phyloP scores from a whole-genome alignment of 345 rosid species.

The Eucalyptus regnans region DNA sequence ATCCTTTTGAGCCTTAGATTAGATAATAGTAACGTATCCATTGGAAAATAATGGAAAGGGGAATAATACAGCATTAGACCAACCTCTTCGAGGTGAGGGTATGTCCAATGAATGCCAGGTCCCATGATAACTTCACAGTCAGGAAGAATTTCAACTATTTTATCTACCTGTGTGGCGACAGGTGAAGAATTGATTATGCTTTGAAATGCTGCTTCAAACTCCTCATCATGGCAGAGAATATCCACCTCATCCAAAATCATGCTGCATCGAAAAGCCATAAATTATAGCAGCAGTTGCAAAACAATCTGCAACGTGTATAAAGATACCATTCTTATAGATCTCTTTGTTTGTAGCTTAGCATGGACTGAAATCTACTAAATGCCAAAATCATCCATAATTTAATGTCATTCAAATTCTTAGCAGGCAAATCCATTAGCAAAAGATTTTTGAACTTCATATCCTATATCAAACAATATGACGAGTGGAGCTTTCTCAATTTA shows the following conservation, averaged over 20 bases:
- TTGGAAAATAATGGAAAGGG: too few species aligned
- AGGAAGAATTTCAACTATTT: too few species aligned
- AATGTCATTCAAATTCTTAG: neutral
- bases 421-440: neutral
- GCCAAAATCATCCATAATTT: neutral
- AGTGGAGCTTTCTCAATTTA: neutral
- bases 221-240: slow-evolving; percentile 53
- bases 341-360: neutral
- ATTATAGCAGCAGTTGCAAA: neutral
- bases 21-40: too few species aligned
- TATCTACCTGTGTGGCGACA: too few species aligned
- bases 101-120: too few species aligned
- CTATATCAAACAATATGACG: neutral
- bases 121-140: too few species aligned
- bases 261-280: slow-evolving; percentile 21
- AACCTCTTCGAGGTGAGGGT: too few species aligned
- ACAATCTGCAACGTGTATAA: neutral
- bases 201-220: slow-evolving; percentile 67
- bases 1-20: too few species aligned
- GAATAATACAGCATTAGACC: too few species aligned
- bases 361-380: neutral
- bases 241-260: slow-evolving; percentile 87
- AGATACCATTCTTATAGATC: neutral
- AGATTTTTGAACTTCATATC: neutral
- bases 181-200: slow-evolving; percentile 17